These are phyloP conservation scores for Aspergillus neoniger DNA, from an alignment of 2,329 filamentous ascomycete species.

Conservation along the genomic window DNA sequence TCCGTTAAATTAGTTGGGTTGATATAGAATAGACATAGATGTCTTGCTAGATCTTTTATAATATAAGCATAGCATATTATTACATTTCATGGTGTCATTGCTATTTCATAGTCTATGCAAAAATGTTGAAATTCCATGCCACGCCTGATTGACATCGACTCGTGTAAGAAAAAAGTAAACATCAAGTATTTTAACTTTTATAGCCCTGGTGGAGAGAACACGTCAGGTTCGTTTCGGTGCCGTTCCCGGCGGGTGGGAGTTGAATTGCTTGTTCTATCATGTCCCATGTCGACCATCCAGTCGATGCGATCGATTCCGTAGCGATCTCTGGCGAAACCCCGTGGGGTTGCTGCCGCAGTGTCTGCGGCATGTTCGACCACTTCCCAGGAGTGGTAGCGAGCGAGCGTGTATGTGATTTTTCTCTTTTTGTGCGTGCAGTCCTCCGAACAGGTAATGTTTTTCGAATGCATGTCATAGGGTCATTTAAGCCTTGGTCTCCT, in stretches of 20 bases:
- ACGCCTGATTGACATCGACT: background rate
- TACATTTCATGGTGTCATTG: background rate
- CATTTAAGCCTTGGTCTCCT: constrained; percentile 42
- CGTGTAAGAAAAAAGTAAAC: background rate
- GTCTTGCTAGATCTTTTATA: background rate
- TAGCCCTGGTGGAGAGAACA: background rate
- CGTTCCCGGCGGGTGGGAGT: background rate
- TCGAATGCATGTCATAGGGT: constrained; percentile 8
- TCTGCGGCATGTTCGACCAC: background rate
- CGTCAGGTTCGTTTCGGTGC: background rate
- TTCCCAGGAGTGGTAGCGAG: background rate
- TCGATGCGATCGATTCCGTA: constrained; percentile 10
- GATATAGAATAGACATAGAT: background rate
- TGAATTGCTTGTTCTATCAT: background rate
- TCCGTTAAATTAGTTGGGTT: constrained; percentile 21
- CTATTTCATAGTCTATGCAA: constrained; percentile 6
- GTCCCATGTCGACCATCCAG: constrained; percentile 9
- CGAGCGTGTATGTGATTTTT: background rate
- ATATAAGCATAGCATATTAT: background rate
- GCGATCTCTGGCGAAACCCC: background rate
- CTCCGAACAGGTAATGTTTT: constrained; percentile 7
- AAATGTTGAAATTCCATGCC: background rate
- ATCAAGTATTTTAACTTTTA: background rate
- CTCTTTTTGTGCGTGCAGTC: background rate
- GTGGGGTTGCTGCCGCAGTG: background rate